Conservation (phyloP, 352 stramenopile genomes). For the Nothophytophthora sp. region DNA sequence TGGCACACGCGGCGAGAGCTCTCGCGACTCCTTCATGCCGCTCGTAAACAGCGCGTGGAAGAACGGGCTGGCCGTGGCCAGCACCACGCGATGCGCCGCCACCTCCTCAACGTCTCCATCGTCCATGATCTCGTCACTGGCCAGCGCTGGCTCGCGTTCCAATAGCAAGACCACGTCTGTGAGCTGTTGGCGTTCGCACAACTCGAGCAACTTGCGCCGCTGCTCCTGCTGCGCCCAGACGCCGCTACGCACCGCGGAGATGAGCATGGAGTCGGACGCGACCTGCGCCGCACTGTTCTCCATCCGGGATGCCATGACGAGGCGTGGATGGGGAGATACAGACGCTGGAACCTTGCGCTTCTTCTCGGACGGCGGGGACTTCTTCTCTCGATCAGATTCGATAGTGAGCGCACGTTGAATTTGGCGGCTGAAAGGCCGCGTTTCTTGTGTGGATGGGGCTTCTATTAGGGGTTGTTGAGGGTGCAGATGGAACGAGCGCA, state of each 20-base stretch:
- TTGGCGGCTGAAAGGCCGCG: too few relatives aligned
- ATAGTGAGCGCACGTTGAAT: too few relatives aligned
- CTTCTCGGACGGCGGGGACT: too few relatives aligned
- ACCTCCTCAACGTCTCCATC: conserved; percentile 24
- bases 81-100: conserved; percentile 60
- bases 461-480: too few relatives aligned
- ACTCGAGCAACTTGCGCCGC: conserved; percentile 44
- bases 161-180: conserved; percentile 71
- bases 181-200: conserved; percentile 48
- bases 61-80: conserved; percentile 65
- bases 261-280: background rate
- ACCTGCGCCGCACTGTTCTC: conserved; percentile 21
- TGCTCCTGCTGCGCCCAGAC: conserved; percentile 25
- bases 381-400: too few relatives aligned
- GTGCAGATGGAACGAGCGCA: too few relatives aligned
- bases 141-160: conserved; percentile 22
- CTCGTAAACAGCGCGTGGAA: conserved; percentile 78
- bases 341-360: too few relatives aligned
- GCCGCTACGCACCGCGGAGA: conserved; percentile 14
- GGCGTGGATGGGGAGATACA: too few relatives aligned
- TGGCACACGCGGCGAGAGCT: conserved; percentile 33
- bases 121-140: background rate
- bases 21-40: conserved; percentile 63
- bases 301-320: conserved; percentile 24
- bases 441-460: too few relatives aligned